Percentiles rank a stretch among this genome's conserved stretches.
These are phyloP conservation scores for Podospora didyma DNA, from an alignment of 495 filamentous ascomycete genomes.

Conservation along the genomic window DNA sequence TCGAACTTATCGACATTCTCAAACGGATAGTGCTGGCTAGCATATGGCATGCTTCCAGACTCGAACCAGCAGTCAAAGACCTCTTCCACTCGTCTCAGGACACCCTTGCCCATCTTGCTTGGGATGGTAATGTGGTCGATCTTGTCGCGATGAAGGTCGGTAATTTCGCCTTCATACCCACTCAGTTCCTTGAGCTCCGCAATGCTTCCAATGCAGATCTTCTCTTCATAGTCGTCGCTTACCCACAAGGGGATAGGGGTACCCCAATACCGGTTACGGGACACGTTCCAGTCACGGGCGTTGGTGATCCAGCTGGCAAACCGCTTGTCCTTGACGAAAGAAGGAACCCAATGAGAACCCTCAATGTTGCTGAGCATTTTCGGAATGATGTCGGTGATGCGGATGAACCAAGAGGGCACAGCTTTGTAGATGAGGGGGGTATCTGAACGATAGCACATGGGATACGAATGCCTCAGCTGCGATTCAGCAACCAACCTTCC, in stretches of 20 bases:
- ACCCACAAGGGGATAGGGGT: constrained; percentile 95
- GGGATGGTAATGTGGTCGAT: constrained; percentile 97
- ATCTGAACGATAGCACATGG: constrained; percentile 93
- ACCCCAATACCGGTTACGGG: constrained; percentile 94
- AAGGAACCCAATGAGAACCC: constrained; percentile 89
- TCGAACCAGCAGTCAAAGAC: constrained; percentile 95
- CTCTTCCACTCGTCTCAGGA: constrained; percentile 75
- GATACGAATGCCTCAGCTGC: constrained; percentile 90
- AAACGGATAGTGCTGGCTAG: constrained; percentile 90
- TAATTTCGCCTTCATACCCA: constrained; percentile 78
- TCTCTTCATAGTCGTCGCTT: constrained; percentile 80
- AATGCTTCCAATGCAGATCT: constrained; percentile 82
- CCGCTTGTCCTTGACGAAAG: constrained; percentile 84
- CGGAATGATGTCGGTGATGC: constrained; percentile 78
- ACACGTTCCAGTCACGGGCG: constrained; percentile 97
- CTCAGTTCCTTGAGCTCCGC: constrained; percentile 82
- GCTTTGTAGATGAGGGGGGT: constrained; percentile 93
- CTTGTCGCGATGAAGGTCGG: constrained; percentile 92
- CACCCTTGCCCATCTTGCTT: constrained; percentile 83
- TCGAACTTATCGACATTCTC: constrained; percentile 80
- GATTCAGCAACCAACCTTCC: constrained; percentile 83
- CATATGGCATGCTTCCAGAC: constrained; percentile 95
- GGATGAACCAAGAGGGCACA: constrained; percentile 94
- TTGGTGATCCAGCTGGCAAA: constrained; percentile 66
- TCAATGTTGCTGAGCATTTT: constrained; percentile 88